These are phyloP conservation scores for Metarhizium anisopliae DNA, from an alignment of 2,329 filamentous ascomycete species.

Conservation along the genomic window DNA sequence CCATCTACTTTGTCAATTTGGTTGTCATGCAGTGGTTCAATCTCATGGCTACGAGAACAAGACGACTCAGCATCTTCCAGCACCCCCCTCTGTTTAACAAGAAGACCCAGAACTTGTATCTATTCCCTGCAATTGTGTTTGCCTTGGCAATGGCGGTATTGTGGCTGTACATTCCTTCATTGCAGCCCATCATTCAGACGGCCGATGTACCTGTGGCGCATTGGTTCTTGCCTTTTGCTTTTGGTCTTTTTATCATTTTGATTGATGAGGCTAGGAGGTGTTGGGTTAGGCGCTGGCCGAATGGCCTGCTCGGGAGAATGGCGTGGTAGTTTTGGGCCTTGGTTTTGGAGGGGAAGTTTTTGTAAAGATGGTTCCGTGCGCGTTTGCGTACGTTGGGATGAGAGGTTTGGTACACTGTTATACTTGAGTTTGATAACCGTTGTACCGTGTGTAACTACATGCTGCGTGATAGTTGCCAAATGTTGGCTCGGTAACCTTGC, in stretches of 20 bases:
- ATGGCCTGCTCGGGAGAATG: slow-evolving; percentile 45
- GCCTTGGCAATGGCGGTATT: slow-evolving; percentile 61
- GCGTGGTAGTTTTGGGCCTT: slow-evolving; percentile 38
- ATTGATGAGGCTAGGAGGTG: slow-evolving; percentile 61
- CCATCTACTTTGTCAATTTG: slow-evolving; percentile 72
- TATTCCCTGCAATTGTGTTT: slow-evolving; percentile 64
- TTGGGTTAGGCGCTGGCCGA: slow-evolving; percentile 48
- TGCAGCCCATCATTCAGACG: slow-evolving; percentile 54
- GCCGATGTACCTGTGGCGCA: slow-evolving; percentile 58
- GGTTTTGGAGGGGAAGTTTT: neutral
- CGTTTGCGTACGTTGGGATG: neutral
- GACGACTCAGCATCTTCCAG: slow-evolving; percentile 59
- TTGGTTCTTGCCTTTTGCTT: slow-evolving; percentile 68
- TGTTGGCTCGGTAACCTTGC: too few relatives aligned
- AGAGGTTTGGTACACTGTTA: too few relatives aligned
- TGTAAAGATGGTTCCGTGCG: neutral
- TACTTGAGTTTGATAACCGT: too few relatives aligned
- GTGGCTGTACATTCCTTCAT: slow-evolving; percentile 57
- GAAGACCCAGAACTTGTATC: slow-evolving; percentile 54
- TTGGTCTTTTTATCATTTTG: slow-evolving; percentile 49
- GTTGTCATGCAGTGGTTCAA: slow-evolving; percentile 81
- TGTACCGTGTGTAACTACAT: too few relatives aligned
- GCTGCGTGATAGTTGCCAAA: too few relatives aligned
- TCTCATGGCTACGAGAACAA: slow-evolving; percentile 58
- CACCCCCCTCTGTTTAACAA: slow-evolving; percentile 61